These are phyloP conservation scores for Chalciporus piperatus DNA, from an alignment of 768 basidiomycete species.

Conservation along the genomic window DNA sequence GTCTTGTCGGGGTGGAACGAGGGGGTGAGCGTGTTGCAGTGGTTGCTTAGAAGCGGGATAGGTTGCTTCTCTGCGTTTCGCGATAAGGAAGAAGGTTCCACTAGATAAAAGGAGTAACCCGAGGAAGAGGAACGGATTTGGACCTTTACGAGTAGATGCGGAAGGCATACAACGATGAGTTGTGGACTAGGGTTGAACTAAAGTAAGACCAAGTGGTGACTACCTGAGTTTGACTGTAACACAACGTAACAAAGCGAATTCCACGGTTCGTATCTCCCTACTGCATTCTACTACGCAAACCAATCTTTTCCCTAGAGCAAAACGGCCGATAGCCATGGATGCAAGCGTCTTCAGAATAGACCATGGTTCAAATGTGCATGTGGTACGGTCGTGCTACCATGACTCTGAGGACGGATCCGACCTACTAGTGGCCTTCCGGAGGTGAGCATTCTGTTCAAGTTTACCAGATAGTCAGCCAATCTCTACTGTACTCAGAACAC, in stretches of 20 bases:
- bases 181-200: too few species aligned
- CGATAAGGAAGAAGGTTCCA: slow-evolving; percentile 52
- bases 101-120: slow-evolving; percentile 56
- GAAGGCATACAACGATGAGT: slow-evolving; percentile 13
- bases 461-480: slow-evolving; percentile 54
- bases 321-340: slow-evolving; percentile 38
- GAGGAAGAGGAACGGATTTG: slow-evolving; percentile 63
- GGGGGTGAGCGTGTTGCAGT: slow-evolving; percentile 61
- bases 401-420: slow-evolving; percentile 64
- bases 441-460: slow-evolving; percentile 73
- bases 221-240: too few species aligned
- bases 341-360: slow-evolving; percentile 45
- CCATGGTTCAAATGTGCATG: slow-evolving; percentile 59
- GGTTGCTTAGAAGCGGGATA: slow-evolving; percentile 61
- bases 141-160: slow-evolving; percentile 34
- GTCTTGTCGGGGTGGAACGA: slow-evolving; percentile 56
- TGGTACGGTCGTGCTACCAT: slow-evolving; percentile 59
- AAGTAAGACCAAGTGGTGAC: too few species aligned
- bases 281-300: background rate
- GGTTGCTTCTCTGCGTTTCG: slow-evolving; percentile 54
- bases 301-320: background rate
- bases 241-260: background rate
- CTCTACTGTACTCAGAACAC: background rate
- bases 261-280: background rate
- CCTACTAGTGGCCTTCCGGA: slow-evolving; percentile 70